Conservation (phyloP, 2,329 filamentous ascomycete genomes). For the Nannizzia gypsea region DNA sequence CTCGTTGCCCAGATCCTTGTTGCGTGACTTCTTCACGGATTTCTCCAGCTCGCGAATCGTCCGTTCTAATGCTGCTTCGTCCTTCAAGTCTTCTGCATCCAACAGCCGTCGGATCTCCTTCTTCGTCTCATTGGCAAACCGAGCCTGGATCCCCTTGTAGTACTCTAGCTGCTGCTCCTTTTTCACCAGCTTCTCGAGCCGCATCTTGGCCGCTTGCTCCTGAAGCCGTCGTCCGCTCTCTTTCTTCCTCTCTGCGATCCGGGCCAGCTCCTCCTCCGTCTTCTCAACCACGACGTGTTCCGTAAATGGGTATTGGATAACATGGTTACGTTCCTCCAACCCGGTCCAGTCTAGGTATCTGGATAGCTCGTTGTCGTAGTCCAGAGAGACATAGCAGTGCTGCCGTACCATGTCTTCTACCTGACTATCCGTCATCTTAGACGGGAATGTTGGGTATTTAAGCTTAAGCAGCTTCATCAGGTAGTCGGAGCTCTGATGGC, state of each 20-base stretch:
- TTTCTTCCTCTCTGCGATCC: constrained; percentile 84
- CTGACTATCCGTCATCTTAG: constrained; percentile 75
- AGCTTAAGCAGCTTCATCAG: constrained; percentile 76
- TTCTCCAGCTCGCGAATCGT: constrained; percentile 82
- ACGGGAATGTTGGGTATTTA: constrained; percentile 83
- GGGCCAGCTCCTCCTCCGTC: constrained; percentile 82
- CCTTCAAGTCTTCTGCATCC: constrained; percentile 83
- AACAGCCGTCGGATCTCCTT: constrained; percentile 80
- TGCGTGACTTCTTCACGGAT: constrained; percentile 76
- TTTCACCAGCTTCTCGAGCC: constrained; percentile 82
- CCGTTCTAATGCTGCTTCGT: constrained; percentile 75
- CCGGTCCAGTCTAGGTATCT: constrained; percentile 82
- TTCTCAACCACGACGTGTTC: constrained; percentile 87
- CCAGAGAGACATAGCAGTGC: constrained; percentile 76
- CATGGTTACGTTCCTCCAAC: constrained; percentile 73
- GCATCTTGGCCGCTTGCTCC: constrained; percentile 95
- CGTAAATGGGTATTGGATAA: constrained; percentile 86
- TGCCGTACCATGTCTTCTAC: constrained; percentile 76
- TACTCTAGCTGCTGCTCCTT: constrained; percentile 95
- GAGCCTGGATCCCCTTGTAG: constrained; percentile 69
- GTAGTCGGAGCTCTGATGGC: constrained; percentile 80
- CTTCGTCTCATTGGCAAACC: constrained; percentile 65
- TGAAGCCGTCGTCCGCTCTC: constrained; percentile 85
- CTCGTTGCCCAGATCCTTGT: constrained; percentile 84
- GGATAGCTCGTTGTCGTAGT: constrained; percentile 69